These are phyloP conservation scores for Hanseniaspora taiwanica DNA, from an alignment of 805 yeast genomes.

Conservation along the genomic window DNA sequence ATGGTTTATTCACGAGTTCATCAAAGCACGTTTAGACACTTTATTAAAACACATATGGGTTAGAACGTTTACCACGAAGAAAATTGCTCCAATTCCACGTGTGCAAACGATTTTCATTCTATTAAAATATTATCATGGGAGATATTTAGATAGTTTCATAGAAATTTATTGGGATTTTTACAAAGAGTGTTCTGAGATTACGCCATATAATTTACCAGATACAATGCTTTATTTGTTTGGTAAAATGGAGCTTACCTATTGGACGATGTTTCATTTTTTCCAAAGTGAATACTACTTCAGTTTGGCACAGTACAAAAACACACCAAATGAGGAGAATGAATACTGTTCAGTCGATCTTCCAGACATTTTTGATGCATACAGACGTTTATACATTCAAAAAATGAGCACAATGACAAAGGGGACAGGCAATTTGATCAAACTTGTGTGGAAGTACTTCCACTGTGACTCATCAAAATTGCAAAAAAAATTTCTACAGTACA, in stretches of 20 bases:
- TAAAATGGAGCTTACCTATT: too few relatives aligned
- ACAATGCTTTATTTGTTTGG: too few relatives aligned
- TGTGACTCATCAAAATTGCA: background rate
- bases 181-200: too few relatives aligned
- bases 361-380: too few relatives aligned
- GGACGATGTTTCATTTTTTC: too few relatives aligned
- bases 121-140: background rate
- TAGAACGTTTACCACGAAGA: background rate
- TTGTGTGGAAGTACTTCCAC: background rate
- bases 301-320: too few relatives aligned
- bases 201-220: too few relatives aligned
- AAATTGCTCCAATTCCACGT: background rate
- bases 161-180: background rate
- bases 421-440: background rate
- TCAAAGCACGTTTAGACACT: background rate
- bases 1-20: background rate
- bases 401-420: background rate
- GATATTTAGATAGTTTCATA: background rate
- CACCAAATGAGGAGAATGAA: too few relatives aligned
- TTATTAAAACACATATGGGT: background rate
- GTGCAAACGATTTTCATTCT: background rate
- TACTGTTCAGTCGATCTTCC: too few relatives aligned
- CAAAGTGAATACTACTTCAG: too few relatives aligned
- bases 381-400: too few relatives aligned
- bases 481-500: background rate